Evolutionary conservation across 2,329 filamentous ascomycete species (phyloP).

Genomic region (Aspergillus terreus): DNA sequence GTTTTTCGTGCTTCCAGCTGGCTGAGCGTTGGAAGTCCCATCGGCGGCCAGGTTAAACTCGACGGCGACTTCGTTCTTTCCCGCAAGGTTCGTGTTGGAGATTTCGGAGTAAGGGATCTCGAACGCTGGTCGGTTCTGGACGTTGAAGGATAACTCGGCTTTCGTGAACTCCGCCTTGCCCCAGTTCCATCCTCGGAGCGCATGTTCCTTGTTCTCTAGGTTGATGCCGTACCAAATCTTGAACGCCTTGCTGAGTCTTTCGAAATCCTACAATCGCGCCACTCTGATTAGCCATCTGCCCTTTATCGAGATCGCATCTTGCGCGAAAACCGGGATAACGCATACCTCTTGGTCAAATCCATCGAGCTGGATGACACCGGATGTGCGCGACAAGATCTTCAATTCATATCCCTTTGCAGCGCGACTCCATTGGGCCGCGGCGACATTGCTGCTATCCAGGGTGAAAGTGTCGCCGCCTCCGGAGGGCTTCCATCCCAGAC

Average conservation of each 20-base stretch:
- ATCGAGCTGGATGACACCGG: conserved; percentile 86
- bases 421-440: conserved; percentile 87
- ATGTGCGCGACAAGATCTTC: conserved; percentile 81
- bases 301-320: no score
- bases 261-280: conserved; percentile 63
- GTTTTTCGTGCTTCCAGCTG: conserved; percentile 65
- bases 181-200: conserved; percentile 97
- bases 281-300: not conserved
- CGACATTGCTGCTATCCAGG: conserved; percentile 80
- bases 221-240: conserved; percentile 97
- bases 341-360: conserved; percentile 82
- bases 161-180: conserved; percentile 97
- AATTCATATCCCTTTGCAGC: conserved; percentile 90
- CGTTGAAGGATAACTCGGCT: conserved; percentile 91
- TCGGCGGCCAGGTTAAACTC: conserved; percentile 80
- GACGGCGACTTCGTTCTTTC: conserved; percentile 95
- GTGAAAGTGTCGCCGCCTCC: conserved; percentile 90
- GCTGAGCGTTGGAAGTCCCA: conserved; percentile 68
- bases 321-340: not conserved
- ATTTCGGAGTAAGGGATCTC: conserved; percentile 97
- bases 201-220: conserved; percentile 89
- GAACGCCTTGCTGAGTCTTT: conserved; percentile 86
- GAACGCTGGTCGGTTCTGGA: conserved; percentile 93
- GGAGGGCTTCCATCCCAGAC: conserved; percentile 90
- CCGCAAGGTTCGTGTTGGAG: conserved; percentile 93